phyloP scores from a whole-genome alignment of 257 asterid genomes.

The Solanum okadae region DNA sequence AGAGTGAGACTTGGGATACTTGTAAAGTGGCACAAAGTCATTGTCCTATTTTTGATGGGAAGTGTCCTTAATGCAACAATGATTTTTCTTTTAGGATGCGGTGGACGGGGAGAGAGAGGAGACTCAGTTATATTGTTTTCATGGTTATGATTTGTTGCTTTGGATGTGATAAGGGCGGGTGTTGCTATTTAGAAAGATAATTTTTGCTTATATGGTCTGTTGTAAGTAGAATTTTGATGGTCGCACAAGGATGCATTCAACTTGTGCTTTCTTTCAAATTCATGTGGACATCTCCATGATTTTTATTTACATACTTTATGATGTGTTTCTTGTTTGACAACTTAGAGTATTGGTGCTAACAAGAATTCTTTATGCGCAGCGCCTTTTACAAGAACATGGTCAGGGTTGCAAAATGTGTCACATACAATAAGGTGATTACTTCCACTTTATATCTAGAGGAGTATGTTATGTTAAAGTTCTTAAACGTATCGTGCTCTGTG shows the following conservation, averaged over 20 bases:
- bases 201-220: not conserved
- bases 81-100: not conserved
- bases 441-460: not conserved
- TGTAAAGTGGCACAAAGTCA: not conserved
- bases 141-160: not conserved
- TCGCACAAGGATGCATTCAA: not conserved
- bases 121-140: not conserved
- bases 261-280: not conserved
- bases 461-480: not conserved
- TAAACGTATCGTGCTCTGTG: not conserved
- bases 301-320: not conserved
- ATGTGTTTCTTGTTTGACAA: not conserved
- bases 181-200: not conserved
- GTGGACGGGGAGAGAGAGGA: not conserved
- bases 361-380: constrained; percentile 25
- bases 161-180: not conserved
- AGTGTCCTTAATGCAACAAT: not conserved
- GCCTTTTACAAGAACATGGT: constrained; percentile 89
- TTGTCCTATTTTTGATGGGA: not conserved
- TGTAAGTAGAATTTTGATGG: not conserved
- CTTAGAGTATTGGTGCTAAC: not conserved
- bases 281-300: not conserved
- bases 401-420: constrained; percentile 73
- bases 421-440: constrained; percentile 70
- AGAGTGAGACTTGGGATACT: not conserved